Base-by-base conservation (phyloP, 768 basidiomycete species). In the Rhizopogon rudus region DNA sequence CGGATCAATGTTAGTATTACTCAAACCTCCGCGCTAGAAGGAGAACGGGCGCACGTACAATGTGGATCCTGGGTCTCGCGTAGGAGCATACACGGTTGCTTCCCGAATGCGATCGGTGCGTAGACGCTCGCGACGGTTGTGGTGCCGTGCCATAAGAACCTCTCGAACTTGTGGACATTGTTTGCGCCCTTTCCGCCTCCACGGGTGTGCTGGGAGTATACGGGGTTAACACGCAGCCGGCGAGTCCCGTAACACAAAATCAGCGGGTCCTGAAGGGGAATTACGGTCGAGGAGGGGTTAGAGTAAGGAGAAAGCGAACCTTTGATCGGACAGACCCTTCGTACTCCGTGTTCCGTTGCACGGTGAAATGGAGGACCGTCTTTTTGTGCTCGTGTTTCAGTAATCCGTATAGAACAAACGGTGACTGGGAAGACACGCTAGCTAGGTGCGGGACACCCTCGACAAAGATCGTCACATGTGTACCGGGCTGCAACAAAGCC, bases 141-240 rank as follows among this genome's bases (percentile, higher is more conserved):
- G 33, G 77, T 73, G 5, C 94, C 91, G 63, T 91, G 92, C 41
- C 88, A 83, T 29, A 98, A 77, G 71, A 84, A 99, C 33, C 91
- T 83, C 72, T 97, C 93, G 53, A 88, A 95, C 65, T 98, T 99
- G 78, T 98, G 95, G 2, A 97, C 93, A 63, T 98, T 98, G 77
- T 99, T 99, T 42, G 84, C 78, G 10, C 94, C 93, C 68, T 87
- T 91, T 14, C 90, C 91, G 16, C 93, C 93, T 12, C 93, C 94
- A 6, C 86, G 82, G 3, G 89, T 86, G 62, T 95, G 93, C 64
- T 97, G 93, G 60, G 93, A 95, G 74, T 90, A 99, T 33, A 95
- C 71, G 0, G 97, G 97, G 60, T 87, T 91, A 41, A 94, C 85
- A 17, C 77, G 78, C 60, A 97, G 77, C 42, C 94, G 83, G 43